Base-by-base conservation (phyloP, 129 eudicot species). In the Flaveria ramosissima region DNA sequence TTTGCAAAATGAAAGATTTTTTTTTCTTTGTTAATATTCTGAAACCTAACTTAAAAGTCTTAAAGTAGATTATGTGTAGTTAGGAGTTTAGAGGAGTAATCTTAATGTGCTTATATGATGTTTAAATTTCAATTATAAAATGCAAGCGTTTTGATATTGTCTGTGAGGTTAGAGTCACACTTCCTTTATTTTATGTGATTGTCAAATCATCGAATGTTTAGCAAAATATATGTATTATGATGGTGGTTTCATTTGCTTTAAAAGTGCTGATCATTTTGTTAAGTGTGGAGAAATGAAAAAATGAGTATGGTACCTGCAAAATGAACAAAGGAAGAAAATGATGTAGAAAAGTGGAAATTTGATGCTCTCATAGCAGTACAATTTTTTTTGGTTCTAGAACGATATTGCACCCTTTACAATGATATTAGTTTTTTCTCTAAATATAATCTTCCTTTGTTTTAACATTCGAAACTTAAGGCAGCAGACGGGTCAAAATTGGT, bases 71-170 rank as follows among this genome's bases (percentile, higher is more conserved):
- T 52, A 20, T 9, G 66, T 76, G 16, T 8, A 17, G 53, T 10
- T 65, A 27, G 9, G 52, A 76, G 72, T 50, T 50, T 36, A 46
- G 36, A 65, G 17, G 57, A 76, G 73, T 32, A 21, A 51, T 76
- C n/a, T 17, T 12, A 19, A 75, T 30, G 13, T 45, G 48, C 64
- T n/a, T 30, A 11, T 72, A 72, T 53, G 48, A 46, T 48, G 9
- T 24, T 8, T 19, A 56, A 56, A 11, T 20, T 39, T 73, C 15
- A 11, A 56, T 62, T 7, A 47, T 14, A 41, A 20, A 20, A 2
- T 55, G 11, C 55, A 43, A 56, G 60, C 5, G 0, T 56, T 19
- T n/a, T 72, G 57, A 27, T 27, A 10, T 26, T n/a, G 27, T 32
- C 6, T 10, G 78, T 75, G 20, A 24, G 46, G 30, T 75, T 75